Evolutionary conservation across 768 basidiomycete species (phyloP).

Genomic region (Pulveroboletus ravenelii): DNA sequence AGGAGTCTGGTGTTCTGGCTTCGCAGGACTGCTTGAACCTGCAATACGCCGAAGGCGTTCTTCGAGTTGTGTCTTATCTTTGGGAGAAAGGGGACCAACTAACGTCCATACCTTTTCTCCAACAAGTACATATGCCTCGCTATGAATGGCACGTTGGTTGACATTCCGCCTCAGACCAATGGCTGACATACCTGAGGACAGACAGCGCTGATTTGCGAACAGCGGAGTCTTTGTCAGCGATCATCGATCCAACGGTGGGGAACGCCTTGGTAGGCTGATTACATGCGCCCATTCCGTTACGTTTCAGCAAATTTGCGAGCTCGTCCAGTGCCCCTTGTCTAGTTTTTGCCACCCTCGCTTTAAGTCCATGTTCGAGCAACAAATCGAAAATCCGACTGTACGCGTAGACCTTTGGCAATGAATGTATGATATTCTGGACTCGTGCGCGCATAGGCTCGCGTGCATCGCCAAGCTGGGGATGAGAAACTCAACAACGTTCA

Average conservation of each 20-base stretch:
- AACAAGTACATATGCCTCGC: conserved; percentile 75
- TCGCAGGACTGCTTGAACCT: conserved; percentile 50
- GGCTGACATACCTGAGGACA: conserved; percentile 62
- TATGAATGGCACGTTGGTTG: conserved; percentile 29
- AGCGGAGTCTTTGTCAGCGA: conserved; percentile 84
- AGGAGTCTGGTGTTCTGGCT: conserved; percentile 37
- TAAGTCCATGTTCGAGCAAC: conserved; percentile 82
- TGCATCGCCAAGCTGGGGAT: conserved; percentile 80
- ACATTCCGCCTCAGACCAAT: not conserved
- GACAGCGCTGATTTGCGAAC: conserved; percentile 85
- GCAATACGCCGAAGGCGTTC: conserved; percentile 82
- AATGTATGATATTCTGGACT: conserved; percentile 80
- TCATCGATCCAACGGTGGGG: conserved; percentile 68
- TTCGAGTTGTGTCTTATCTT: conserved; percentile 90
- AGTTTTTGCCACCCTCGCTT: conserved; percentile 88
- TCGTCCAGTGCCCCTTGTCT: conserved; percentile 86
- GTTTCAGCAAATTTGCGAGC: conserved; percentile 68
- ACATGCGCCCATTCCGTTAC: conserved; percentile 77
- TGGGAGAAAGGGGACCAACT: conserved; percentile 70
- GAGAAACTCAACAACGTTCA: conserved; percentile 1
- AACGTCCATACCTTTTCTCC: conserved; percentile 84
- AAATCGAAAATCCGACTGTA: conserved; percentile 89
- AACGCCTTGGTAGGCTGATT: conserved; percentile 75
- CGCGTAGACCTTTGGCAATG: conserved; percentile 84
- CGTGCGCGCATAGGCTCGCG: conserved; percentile 76